Evolutionary conservation across 2,329 filamentous ascomycete genomes (phyloP), one percentile per base, ranked within the genome.

Genomic region (Fusarium ramigenum): DNA sequence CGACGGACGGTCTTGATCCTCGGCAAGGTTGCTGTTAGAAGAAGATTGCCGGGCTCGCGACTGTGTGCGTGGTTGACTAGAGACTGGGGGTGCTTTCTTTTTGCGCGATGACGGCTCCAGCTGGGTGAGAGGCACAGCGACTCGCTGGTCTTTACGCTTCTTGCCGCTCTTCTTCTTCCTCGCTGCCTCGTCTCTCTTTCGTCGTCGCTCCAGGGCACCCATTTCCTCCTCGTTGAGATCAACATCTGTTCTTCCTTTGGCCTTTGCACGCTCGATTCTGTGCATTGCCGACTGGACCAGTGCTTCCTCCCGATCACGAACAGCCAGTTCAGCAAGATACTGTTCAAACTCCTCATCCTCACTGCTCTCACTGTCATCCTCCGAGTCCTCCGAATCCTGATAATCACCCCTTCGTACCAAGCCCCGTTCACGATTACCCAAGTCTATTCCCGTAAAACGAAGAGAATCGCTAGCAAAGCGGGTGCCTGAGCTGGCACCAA

Each of bases 191-290:
- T 85, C 84, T 74, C 91, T 89, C 80, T 90, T 89, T 70, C 88
- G 84, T 77, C 88, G 87, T 71, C 91, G 89, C 79, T 96, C 92
- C 75, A 97, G 86, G 52, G 94, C 95, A 70, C 92, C 92, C 76
- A 97, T 85, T 81, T 98, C 95, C 60, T 93, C 90, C 78, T 91
- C 89, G 75, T 89, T 94, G 72, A 98, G 87, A 80, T 92, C 93
- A 63, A 98, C 93, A 64, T 97, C 93, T 49, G 88, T 86, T 81
- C 92, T 92, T 72, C 95, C 95, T 78, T 90, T 90, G 71, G 90
- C 89, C 80, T 93, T 91, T 21, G 95, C 94, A 73, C 91, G 89
- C 73, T 91, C 90, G 79, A 98, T 97, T 74, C 94, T 92, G 77
- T 91, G 90, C 81, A 97, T 84, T 44, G 95, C 95, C 73, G 90